A percentile compares a stretch with the other conserved stretches of the same genome.
These are phyloP conservation scores for Nemania sp. DNA, from an alignment of 2,329 filamentous ascomycete genomes.

Conservation along the genomic window DNA sequence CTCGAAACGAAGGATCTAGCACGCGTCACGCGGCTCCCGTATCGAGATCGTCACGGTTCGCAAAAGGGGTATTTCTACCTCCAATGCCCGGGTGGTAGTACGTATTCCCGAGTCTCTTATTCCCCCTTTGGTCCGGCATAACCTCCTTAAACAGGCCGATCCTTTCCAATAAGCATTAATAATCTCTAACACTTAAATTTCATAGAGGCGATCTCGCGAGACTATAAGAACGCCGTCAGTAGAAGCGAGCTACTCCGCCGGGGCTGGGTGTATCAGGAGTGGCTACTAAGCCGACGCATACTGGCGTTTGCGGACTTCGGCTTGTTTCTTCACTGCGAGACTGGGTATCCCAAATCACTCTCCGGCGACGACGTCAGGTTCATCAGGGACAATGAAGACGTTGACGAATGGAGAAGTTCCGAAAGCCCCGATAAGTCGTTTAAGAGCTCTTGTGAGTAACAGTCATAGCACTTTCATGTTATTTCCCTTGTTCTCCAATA, in stretches of 20 bases:
- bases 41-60: constrained; percentile 13
- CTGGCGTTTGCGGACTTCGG: constrained; percentile 26
- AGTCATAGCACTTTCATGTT: background rate
- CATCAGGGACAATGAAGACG: constrained; percentile 13
- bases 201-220: background rate
- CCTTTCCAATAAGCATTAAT: background rate
- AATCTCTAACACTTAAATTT: background rate
- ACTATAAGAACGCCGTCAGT: constrained; percentile 24
- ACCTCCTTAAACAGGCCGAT: background rate
- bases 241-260: constrained; percentile 23
- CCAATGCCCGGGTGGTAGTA: constrained; percentile 11
- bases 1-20: constrained; percentile 11
- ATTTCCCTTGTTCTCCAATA: background rate
- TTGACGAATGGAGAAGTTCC: constrained; percentile 6
- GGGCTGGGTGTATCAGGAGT: constrained; percentile 37
- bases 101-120: constrained; percentile 3
- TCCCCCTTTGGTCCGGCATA: background rate
- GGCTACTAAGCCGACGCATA: constrained; percentile 27
- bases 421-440: constrained; percentile 25
- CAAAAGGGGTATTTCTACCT: constrained; percentile 33
- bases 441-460: constrained; percentile 18
- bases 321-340: constrained; percentile 29
- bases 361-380: constrained; percentile 12
- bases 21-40: constrained; percentile 16
- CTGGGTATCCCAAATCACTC: background rate